These are phyloP conservation scores for Urochloa ruziziensis DNA, from an alignment of 176 grass and related monocot species.

Conservation along the genomic window DNA sequence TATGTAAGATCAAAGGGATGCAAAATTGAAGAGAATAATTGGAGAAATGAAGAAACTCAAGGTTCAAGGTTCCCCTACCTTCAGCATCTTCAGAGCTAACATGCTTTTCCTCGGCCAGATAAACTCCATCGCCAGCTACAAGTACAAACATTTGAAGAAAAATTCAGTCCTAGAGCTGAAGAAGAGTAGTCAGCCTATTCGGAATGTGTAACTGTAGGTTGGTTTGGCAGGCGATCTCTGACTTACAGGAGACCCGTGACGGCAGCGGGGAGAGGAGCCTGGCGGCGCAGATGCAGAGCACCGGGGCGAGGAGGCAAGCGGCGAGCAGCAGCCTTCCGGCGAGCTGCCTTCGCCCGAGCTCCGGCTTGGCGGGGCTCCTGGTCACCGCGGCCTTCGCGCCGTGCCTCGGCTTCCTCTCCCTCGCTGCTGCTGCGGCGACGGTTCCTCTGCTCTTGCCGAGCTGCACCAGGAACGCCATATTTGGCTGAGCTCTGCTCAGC, in stretches of 20 bases:
- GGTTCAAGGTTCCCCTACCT: background rate
- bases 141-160: background rate
- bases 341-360: slow-evolving; percentile 10
- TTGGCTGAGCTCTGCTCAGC: background rate
- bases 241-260: slow-evolving; percentile 14
- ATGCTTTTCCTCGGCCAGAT: background rate
- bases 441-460: slow-evolving; percentile 6
- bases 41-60: background rate
- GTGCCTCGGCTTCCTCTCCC: slow-evolving; percentile 31
- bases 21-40: background rate
- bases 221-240: background rate
- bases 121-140: slow-evolving; percentile 10
- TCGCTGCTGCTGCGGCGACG: background rate
- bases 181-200: background rate
- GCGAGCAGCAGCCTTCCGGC: slow-evolving; percentile 17
- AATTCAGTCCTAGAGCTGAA: background rate
- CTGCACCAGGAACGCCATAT: slow-evolving; percentile 36
- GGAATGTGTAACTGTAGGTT: background rate
- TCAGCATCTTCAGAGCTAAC: background rate
- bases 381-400: background rate
- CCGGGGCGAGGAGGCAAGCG: slow-evolving; percentile 26
- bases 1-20: background rate
- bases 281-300: slow-evolving; percentile 14
- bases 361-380: slow-evolving; percentile 13
- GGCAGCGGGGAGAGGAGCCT: background rate